Evolutionary conservation across 1,139 yeast genomes (phyloP), one percentile per base, ranked within the genome.

Genomic region (Magnusiomyces suaveolens): DNA sequence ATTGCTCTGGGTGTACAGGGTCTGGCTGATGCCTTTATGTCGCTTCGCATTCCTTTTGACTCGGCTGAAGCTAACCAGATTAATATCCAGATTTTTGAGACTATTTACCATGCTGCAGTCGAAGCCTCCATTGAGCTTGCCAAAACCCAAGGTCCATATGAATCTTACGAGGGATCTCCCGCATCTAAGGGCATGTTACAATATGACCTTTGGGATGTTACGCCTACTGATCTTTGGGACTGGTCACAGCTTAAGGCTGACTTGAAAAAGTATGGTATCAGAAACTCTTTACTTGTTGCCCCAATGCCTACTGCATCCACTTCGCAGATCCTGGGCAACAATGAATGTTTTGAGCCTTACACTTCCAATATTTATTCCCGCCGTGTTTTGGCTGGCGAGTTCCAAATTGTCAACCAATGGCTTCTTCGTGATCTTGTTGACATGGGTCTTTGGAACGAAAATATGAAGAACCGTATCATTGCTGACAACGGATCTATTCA

Each of bases 231-330:
- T 33, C 72, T 83, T 53, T 83, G 83, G 79, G 81, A 87, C 67
- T 87, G 96, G 96, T 86, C 80, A 61, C 62, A 72, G 18, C 72
- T 87, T 64, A 87, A 86, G 72, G 76, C 71, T 36, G 75, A 81
- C 54, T 70, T 87, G 63, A 75, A 75, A 59, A 72, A 74, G 64
- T 72, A 80, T 66, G 96, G 96, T 52, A 62, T 87, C 57, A 76
- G 96, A 66, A 87, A 87, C 76, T 87, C 96, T 18, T 73, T 87
- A 63, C 74, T 88, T 55, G 87, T 87, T 55, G 96, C 95, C 2
- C 95, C 95, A 50, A 87, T 87, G 96, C 96, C 96, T 48, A 87
- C 96, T 33, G 96, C 96, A 1, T 87, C 95, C 1, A 87, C 96
- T 1, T 88, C 96, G 20, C 95, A 87, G 72, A 87, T 87, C 58